phyloP scores from a whole-genome alignment of 495 filamentous ascomycete species.

The Penicillium odoratum region DNA sequence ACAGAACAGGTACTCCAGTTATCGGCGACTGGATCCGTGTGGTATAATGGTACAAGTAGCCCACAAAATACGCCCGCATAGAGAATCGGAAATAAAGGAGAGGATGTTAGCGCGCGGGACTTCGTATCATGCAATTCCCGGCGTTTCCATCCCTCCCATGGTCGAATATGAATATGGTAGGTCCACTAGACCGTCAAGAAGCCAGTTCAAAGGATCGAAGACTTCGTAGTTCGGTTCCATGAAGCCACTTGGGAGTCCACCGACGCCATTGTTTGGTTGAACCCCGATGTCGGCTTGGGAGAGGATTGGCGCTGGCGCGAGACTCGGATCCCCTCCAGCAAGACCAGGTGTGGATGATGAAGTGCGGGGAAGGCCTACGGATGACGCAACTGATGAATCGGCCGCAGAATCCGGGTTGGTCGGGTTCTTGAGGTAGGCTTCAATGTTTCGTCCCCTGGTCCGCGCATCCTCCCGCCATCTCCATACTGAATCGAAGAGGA shows the following conservation, averaged over 20 bases:
- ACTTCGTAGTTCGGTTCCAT: slow-evolving; percentile 73
- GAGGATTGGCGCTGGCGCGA: slow-evolving; percentile 46
- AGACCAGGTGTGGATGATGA: slow-evolving; percentile 40
- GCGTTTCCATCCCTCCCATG: slow-evolving; percentile 41
- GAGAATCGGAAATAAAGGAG: neutral
- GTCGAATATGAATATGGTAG: slow-evolving; percentile 63
- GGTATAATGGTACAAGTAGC: slow-evolving; percentile 34
- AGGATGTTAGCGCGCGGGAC: neutral
- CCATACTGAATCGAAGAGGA: slow-evolving; percentile 92
- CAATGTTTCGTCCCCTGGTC: slow-evolving; percentile 74
- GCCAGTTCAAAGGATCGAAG: slow-evolving; percentile 89
- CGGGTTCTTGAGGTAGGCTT: slow-evolving; percentile 81
- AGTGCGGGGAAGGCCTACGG: slow-evolving; percentile 33
- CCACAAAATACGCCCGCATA: slow-evolving; percentile 20
- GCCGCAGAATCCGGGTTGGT: slow-evolving; percentile 80
- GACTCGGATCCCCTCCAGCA: slow-evolving; percentile 42
- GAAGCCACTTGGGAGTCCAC: slow-evolving; percentile 52
- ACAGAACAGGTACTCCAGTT: slow-evolving; percentile 16
- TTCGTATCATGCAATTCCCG: slow-evolving; percentile 33
- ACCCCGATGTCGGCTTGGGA: slow-evolving; percentile 37
- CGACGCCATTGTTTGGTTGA: slow-evolving; percentile 36
- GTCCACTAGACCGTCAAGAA: slow-evolving; percentile 80
- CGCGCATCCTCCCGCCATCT: slow-evolving; percentile 88
- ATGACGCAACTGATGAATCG: slow-evolving; percentile 69
- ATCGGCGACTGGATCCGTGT: slow-evolving; percentile 25